A percentile compares a stretch with the other conserved stretches of the same genome.
phyloP scores from a whole-genome alignment of 2,329 filamentous ascomycete genomes.

The Aspergillus glaucus region DNA sequence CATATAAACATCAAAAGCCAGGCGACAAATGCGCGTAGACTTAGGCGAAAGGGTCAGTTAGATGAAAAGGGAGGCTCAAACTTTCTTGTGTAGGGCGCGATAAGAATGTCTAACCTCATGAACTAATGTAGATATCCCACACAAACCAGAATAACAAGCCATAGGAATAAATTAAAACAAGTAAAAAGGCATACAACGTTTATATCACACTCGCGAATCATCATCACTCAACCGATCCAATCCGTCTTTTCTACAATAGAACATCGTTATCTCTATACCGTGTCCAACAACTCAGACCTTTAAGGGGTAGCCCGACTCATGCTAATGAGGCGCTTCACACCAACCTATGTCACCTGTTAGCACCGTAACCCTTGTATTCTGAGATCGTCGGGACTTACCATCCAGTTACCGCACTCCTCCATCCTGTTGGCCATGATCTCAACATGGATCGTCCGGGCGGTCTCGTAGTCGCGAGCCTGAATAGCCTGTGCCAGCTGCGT shows the following conservation, averaged over 20 bases:
- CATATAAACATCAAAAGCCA: no score
- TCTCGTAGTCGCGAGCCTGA: slow-evolving; percentile 62
- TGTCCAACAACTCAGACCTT: slow-evolving; percentile 4
- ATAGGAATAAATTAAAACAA: background rate
- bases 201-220: background rate
- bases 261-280: background rate
- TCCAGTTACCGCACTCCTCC: slow-evolving; percentile 79
- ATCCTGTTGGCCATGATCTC: slow-evolving; percentile 71
- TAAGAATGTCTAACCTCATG: no score
- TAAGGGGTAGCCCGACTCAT: slow-evolving; percentile 72
- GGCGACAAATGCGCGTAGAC: no score
- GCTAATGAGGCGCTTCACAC: slow-evolving; percentile 68
- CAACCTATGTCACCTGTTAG: slow-evolving; percentile 47
- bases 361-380: background rate
- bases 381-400: slow-evolving; percentile 53
- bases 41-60: no score
- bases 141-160: background rate
- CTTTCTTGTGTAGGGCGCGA: no score
- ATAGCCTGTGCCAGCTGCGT: slow-evolving; percentile 55
- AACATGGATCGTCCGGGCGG: slow-evolving; percentile 62
- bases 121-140: background rate
- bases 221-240: no score
- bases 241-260: background rate
- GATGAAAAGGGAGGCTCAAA: no score
- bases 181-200: background rate